phyloP scores from a whole-genome alignment of 2,329 filamentous ascomycete species.

The Sarocladium oryzae region DNA sequence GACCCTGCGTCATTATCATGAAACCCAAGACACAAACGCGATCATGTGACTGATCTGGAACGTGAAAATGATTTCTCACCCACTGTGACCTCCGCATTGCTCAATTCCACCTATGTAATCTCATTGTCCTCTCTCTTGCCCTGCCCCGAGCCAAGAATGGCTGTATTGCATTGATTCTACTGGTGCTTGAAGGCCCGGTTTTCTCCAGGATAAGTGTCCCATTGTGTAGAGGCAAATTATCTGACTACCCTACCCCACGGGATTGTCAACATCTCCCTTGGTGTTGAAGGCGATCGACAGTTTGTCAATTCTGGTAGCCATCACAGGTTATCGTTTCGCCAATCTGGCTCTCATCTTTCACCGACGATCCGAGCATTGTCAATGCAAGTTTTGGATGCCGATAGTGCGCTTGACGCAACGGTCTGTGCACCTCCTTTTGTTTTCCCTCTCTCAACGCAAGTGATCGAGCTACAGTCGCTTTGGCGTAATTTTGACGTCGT shows the following conservation, averaged over 20 bases:
- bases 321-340: conserved; percentile 59
- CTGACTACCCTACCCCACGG: conserved; percentile 33
- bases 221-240: background rate
- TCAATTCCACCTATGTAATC: no score
- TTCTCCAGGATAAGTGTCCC: no score
- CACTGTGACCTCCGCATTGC: no score
- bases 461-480: conserved; percentile 36
- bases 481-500: conserved; percentile 60
- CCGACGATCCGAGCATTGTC: conserved; percentile 41
- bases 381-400: conserved; percentile 64
- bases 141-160: conserved; percentile 64
- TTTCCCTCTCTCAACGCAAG: conserved; percentile 36
- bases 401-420: conserved; percentile 67
- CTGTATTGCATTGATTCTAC: conserved; percentile 64
- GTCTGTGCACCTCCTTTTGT: conserved; percentile 66
- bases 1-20: no score
- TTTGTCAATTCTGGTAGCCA: conserved; percentile 55
- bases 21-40: no score
- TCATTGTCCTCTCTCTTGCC: conserved; percentile 31
- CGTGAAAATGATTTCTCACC: no score
- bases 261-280: conserved; percentile 34
- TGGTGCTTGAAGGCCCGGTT: conserved; percentile 71
- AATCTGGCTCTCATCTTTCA: conserved; percentile 58
- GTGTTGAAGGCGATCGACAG: conserved; percentile 51
- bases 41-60: background rate